Evolutionary conservation across 2,329 filamentous ascomycete genomes (phyloP).

Genomic region (Penicillium sp.): DNA sequence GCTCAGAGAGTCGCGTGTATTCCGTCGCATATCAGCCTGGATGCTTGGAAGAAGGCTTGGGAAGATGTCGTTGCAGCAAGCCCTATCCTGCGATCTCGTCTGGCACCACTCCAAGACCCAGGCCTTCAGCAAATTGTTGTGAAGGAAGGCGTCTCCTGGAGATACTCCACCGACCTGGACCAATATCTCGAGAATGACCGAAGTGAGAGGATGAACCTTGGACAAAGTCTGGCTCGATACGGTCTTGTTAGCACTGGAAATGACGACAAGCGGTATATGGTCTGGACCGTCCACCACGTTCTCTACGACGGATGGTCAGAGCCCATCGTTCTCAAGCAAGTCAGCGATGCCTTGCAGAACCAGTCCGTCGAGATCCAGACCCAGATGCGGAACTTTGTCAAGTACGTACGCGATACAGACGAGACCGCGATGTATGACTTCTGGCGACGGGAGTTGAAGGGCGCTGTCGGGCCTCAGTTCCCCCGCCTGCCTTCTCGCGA

Average conservation of each 20-base stretch:
- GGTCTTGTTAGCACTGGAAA: constrained; percentile 31
- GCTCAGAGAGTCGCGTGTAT: constrained; percentile 46
- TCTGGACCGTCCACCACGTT: constrained; percentile 54
- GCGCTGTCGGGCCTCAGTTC: constrained; percentile 51
- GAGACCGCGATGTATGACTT: constrained; percentile 45
- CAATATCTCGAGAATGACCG: constrained; percentile 31
- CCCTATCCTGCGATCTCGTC: constrained; percentile 49
- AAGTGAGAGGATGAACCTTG: constrained; percentile 35
- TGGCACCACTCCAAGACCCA: constrained; percentile 39
- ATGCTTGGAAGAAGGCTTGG: constrained; percentile 47
- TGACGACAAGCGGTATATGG: constrained; percentile 39
- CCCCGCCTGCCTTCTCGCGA: constrained; percentile 51
- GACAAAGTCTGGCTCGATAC: constrained; percentile 38
- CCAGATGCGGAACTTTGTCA: constrained; percentile 52
- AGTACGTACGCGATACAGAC: constrained; percentile 47
- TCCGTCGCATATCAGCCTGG: constrained; percentile 35
- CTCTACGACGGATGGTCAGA: constrained; percentile 54
- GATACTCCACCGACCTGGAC: constrained; percentile 22
- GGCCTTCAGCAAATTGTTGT: constrained; percentile 41
- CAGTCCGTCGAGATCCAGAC: constrained; percentile 19
- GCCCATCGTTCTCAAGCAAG: constrained; percentile 38
- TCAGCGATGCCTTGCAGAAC: constrained; percentile 29
- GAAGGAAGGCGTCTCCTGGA: constrained; percentile 36
- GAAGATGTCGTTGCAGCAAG: constrained; percentile 41
- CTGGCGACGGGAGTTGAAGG: constrained; percentile 50